Base-by-base conservation (phyloP, 805 yeast genomes). In the Saturnispora quitensis region DNA sequence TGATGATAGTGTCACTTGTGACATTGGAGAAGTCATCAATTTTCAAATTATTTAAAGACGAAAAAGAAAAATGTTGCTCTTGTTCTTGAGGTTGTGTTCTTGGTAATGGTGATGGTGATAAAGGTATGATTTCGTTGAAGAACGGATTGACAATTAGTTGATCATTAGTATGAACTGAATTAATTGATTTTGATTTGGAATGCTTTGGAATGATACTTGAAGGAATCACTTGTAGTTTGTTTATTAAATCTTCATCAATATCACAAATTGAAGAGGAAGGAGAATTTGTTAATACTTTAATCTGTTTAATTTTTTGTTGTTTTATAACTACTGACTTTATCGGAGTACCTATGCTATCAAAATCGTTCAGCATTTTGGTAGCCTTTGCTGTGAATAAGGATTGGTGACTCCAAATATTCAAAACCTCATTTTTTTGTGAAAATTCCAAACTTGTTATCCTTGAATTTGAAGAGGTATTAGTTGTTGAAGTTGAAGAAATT, bases 371-470 rank as follows among this genome's bases (percentile, higher is more conserved):
- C 51, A 50, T 48, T 51, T 56, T 51, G 47, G 59, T 24, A 33
- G 60, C 18, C 52, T 48, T 38, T 46, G 60, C 48, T 4, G 33
- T 25, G 56, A 53, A 66, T 5, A 55, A 44, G 17, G 61, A 60
- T 55, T 68, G 72, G 6, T 61, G 58, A 25, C 68, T 64, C 72
- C 72, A 68, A 36, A 68, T 68, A 2, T 67, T 60, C 28, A 64
- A 45, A 7, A 67, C 53, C 12, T 64, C 69, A 3, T 54, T 52
- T 43, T 58, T 57, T 15, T 63, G 66, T 8, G 68, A 58, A 6
- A 56, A 50, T 40, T 66, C 69, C 3, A 60, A 52, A 33, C 55
- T 55, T 24, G 40, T 22, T 9, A 55, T 38, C 12, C 55, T 45
- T 38, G 42, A 38, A 20, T 49, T 49, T n/a, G 47, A 17, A 15